phyloP scores from a whole-genome alignment of 352 stramenopile genomes.

The Saprolegnia diclina region DNA sequence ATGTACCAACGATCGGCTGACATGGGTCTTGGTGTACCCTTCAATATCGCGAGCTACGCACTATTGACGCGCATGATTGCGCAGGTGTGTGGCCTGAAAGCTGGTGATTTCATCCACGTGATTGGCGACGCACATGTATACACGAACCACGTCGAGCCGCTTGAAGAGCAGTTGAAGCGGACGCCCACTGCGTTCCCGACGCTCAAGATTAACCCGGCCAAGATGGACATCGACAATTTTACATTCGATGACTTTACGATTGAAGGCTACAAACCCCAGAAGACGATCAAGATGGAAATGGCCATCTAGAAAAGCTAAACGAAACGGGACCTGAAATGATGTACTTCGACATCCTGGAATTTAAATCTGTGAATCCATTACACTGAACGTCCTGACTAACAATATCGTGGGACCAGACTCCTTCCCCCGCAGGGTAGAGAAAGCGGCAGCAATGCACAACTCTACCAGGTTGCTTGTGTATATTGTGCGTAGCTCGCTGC shows the following conservation, averaged over 20 bases:
- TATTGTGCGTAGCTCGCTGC: too few relatives aligned
- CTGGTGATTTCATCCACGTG: slow-evolving; percentile 98
- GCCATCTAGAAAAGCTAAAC: slow-evolving; percentile 59
- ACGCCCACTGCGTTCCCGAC: slow-evolving; percentile 93
- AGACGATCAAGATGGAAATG: slow-evolving; percentile 99
- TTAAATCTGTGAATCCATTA: too few relatives aligned
- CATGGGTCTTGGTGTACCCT: slow-evolving; percentile 99
- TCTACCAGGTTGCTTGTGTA: too few relatives aligned
- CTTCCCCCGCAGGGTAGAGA: too few relatives aligned
- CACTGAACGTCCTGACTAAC: too few relatives aligned
- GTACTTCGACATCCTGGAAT: too few relatives aligned
- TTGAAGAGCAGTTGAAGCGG: slow-evolving; percentile 93
- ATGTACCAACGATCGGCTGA: slow-evolving; percentile 99
- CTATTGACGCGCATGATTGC: slow-evolving; percentile 96
- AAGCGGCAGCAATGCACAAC: too few relatives aligned
- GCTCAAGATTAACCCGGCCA: slow-evolving; percentile 83
- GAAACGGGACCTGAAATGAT: too few relatives aligned
- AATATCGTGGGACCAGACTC: too few relatives aligned
- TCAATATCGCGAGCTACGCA: slow-evolving; percentile 99
- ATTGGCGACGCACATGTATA: slow-evolving; percentile 99
- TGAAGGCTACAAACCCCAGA: slow-evolving; percentile 93
- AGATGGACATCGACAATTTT: slow-evolving; percentile 94
- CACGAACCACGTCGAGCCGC: slow-evolving; percentile 97
- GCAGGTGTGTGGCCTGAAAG: slow-evolving; percentile 89
- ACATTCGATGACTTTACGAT: slow-evolving; percentile 95